Base-by-base conservation (phyloP, 2,329 filamentous ascomycete genomes). In the Hortaea werneckii region DNA sequence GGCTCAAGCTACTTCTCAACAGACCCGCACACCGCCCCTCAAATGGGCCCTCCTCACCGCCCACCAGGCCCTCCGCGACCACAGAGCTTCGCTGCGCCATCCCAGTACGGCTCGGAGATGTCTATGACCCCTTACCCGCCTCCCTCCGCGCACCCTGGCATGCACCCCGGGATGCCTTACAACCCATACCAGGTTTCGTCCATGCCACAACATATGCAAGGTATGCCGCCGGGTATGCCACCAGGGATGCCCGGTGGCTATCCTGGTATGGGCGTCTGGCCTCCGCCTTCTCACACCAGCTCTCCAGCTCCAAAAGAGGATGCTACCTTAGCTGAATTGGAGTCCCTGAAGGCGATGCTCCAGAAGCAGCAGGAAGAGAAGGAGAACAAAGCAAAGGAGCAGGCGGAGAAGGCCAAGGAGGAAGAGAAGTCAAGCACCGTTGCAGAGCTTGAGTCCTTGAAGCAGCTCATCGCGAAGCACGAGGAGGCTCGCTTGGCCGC, bases 391-490 rank as follows among this genome's bases (percentile, higher is more conserved):
- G 29, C 37, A 12, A 50, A 50, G 37, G 47, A 54, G 13, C 52
- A 50, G 1, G 29, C 20, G n/a, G 43, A 54, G 13, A 46, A 43
- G 10, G 47, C 48, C 7, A 45, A 57, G 11, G 41, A 54, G 29
- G 30, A 38, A 11, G 48, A 50, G 37, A 45, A 54, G 13, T 52
- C 49, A 1, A 60, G 56, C 10, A 56, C 49, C 45, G 50, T 40
- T 32, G 50, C 50, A 10, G 55, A 62, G 45, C 54, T 63, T 9
- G 53, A 60, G 8, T 54, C 58, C 28, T 55, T 70, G 29, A 62
- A 67, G 43, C 61, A 64, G 43, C 54, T 71, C 26, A 62, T 71
- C 44, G 56, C 67, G 43, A 64, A 67, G 42, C 65, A 67, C 29
- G 65, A 69, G 45, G 66, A 70, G 28, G 61, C 66, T 38, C 64